Base-by-base conservation (phyloP, 306 rosid species). In the Prunus persica region DNA sequence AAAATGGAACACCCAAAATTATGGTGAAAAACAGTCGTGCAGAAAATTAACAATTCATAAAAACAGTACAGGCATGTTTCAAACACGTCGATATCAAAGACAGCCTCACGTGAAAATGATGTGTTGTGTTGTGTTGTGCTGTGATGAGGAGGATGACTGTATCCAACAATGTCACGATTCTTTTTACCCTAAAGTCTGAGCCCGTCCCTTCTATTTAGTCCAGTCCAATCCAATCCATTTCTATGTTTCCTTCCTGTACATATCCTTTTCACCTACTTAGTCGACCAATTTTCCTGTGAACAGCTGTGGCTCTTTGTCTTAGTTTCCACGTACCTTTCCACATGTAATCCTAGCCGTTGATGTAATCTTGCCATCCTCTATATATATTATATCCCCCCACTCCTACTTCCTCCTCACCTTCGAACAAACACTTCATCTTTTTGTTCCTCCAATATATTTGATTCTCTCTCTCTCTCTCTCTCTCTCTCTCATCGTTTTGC, bases 111-210 rank as follows among this genome's bases (percentile, higher is more conserved):
- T 56, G 67, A 47, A 72, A 27, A 38, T 1, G 12, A n/a, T 2
- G 38, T 46, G 57, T 28, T 43, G 19, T 24, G 56, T 19, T 24
- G 63, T 73, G 27, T 30, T 69, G 57, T 56, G 32, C 7, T 3
- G 13, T 25, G 13, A 10, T 16, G 6, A 24, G 32, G 6, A 24
- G 18, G 16, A 24, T 57, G 56, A 47, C 67, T 73, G 76, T 27
- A 86, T 86, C 73, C 92, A 82, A 84, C 79, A 67, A 67, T 20
- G 12, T 78, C 90, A 88, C 90, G 85, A 51, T 72, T 82, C 76
- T 61, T 67, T 72, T 30, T 6, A 10, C 13, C 45, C 45, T 27
- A 8, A 0, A 28, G 45, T 8, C 10, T 7, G 8, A 2, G 5
- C 67, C 46, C 46, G 20, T 1, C 20, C 46, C n/a, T 5, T 10